phyloP scores from a whole-genome alignment of 2,329 filamentous ascomycete genomes.

The Penicillium paneum region DNA sequence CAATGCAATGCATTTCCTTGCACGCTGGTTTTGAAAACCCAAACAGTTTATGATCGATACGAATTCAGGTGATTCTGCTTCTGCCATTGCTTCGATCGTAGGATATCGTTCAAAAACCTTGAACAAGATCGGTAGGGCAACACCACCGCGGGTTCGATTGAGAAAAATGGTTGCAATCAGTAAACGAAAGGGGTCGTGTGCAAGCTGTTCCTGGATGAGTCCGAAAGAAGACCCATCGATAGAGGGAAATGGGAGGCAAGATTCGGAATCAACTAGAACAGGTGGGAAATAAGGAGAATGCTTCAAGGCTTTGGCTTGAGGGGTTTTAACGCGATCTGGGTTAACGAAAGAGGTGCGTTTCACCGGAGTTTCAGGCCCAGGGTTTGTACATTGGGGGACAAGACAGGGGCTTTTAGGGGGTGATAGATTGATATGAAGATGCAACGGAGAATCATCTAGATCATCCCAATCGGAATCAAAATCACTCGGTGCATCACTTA shows the following conservation, averaged over 20 bases:
- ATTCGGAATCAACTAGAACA: slow-evolving; percentile 35
- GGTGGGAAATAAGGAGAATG: slow-evolving; percentile 46
- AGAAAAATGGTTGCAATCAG: slow-evolving; percentile 81
- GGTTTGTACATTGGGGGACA: not conserved
- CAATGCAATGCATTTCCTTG: slow-evolving; percentile 65
- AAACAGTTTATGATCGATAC: slow-evolving; percentile 64
- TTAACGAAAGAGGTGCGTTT: slow-evolving; percentile 1
- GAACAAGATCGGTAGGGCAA: slow-evolving; percentile 74
- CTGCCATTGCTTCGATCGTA: slow-evolving; percentile 60
- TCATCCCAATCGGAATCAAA: slow-evolving; percentile 12
- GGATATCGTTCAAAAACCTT: slow-evolving; percentile 66
- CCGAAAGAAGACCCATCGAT: slow-evolving; percentile 65
- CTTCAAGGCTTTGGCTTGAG: slow-evolving; percentile 20
- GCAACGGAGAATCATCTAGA: not conserved
- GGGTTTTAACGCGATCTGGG: slow-evolving; percentile 8
- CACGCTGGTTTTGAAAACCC: slow-evolving; percentile 67
- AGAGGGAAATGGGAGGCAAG: slow-evolving; percentile 61
- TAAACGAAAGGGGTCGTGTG: slow-evolving; percentile 71
- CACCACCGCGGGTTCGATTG: slow-evolving; percentile 71
- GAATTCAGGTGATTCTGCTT: slow-evolving; percentile 56
- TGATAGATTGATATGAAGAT: not conserved
- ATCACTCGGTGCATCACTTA: slow-evolving; percentile 38
- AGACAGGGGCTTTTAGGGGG: not conserved
- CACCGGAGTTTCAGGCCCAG: not conserved
- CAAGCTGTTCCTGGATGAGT: slow-evolving; percentile 77